Conservation (phyloP, 1,284 basidiomycete genomes). For the Naganishia liquefaciens region DNA sequence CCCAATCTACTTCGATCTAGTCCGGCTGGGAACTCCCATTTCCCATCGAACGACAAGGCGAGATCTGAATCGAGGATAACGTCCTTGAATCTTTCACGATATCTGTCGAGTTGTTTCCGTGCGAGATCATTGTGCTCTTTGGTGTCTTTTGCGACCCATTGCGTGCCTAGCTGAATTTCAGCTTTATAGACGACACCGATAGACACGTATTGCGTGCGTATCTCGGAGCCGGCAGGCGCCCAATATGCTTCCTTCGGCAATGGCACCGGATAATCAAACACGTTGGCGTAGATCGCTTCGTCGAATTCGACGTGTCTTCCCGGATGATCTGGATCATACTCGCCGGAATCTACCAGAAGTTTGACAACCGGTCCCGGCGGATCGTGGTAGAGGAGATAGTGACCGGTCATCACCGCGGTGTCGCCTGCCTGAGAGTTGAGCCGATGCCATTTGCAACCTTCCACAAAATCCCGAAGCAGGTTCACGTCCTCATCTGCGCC, state of each 20-base stretch:
- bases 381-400: constrained; percentile 21
- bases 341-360: constrained; percentile 21
- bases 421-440: constrained; percentile 15
- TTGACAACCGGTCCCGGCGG: constrained; percentile 22
- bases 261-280: constrained; percentile 24
- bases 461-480: constrained; percentile 10
- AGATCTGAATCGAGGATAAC: constrained; percentile 16
- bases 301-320: constrained; percentile 9
- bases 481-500: constrained; percentile 18
- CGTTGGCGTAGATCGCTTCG: constrained; percentile 27
- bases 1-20: constrained; percentile 4
- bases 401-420: constrained; percentile 20
- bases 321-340: constrained; percentile 6
- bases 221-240: constrained; percentile 4
- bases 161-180: constrained; percentile 21
- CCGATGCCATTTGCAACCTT: constrained; percentile 23
- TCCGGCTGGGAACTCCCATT: constrained; percentile 11
- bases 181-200: constrained; percentile 16
- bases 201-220: constrained; percentile 14
- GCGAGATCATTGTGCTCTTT: constrained; percentile 11
- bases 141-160: constrained; percentile 28
- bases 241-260: constrained; percentile 21
- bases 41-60: constrained; percentile 19
- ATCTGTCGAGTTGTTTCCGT: constrained; percentile 16
- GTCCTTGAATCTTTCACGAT: constrained; percentile 10